A percentile compares a stretch with the other conserved stretches of the same genome.
phyloP scores from a whole-genome alignment of 176 grass and related monocot species.

The Ananas comosus region DNA sequence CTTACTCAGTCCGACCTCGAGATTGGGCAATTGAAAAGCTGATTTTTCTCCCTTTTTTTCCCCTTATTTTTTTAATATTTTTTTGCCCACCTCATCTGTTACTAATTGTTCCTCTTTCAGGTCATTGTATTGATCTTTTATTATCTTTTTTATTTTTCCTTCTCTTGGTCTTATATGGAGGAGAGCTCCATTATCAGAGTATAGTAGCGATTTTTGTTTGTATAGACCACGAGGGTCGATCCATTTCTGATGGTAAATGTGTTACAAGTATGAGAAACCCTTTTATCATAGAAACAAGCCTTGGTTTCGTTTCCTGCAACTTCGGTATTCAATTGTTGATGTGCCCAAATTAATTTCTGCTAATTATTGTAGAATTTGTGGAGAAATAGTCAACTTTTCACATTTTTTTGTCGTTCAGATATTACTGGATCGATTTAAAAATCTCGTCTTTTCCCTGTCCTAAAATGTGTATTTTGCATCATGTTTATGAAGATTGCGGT shows the following conservation, averaged over 20 bases:
- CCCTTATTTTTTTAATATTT: slow-evolving; percentile 38
- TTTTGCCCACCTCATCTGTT: slow-evolving; percentile 14
- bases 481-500: too few species aligned
- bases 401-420: too few species aligned
- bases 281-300: not conserved
- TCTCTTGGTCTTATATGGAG: not conserved
- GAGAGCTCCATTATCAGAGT: not conserved
- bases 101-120: slow-evolving; percentile 20
- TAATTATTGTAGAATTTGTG: too few species aligned
- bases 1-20: slow-evolving; percentile 35
- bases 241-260: not conserved
- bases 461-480: too few species aligned
- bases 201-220: not conserved
- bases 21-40: slow-evolving; percentile 51
- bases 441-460: too few species aligned
- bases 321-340: too few species aligned
- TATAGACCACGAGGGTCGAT: not conserved
- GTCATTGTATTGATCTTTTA: slow-evolving; percentile 29
- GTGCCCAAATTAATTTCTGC: too few species aligned
- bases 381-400: too few species aligned
- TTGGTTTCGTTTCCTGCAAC: not conserved
- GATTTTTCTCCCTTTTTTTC: slow-evolving; percentile 19
- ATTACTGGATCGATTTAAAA: too few species aligned
- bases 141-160: not conserved
- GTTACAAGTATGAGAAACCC: not conserved